phyloP scores from a whole-genome alignment of 2,329 filamentous ascomycete species.

The Cucurbitaria berberidis region DNA sequence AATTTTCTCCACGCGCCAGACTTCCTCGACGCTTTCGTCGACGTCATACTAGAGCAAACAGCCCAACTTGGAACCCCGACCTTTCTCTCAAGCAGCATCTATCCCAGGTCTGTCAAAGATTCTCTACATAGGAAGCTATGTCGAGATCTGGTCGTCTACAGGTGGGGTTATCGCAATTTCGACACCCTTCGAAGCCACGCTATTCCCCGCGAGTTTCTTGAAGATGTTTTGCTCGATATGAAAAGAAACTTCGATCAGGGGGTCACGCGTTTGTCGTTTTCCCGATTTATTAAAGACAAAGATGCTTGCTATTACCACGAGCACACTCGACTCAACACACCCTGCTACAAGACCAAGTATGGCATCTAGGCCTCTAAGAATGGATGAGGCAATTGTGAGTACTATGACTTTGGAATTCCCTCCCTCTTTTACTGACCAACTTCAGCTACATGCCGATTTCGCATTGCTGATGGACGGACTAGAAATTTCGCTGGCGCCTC shows the following conservation, averaged over 20 bases:
- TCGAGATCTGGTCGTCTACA: neutral
- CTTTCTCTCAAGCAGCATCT: neutral
- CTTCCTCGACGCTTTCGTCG: conserved; percentile 4
- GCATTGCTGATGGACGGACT: no score
- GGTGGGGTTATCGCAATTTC: neutral
- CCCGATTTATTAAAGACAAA: neutral
- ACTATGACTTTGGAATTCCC: neutral
- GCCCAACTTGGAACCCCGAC: no score
- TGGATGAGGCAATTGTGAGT: neutral
- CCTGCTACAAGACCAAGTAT: conserved; percentile 3
- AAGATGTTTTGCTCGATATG: neutral
- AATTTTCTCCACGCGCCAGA: neutral
- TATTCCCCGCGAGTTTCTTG: neutral
- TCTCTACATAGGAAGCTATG: neutral
- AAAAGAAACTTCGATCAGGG: neutral
- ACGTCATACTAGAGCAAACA: neutral
- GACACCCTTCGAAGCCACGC: neutral
- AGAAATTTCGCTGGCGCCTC: no score
- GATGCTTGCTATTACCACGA: conserved; percentile 1
- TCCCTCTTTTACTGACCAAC: neutral
- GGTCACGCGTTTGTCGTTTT: neutral
- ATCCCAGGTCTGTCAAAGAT: neutral
- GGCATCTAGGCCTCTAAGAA: conserved; percentile 1
- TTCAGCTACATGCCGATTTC: neutral
- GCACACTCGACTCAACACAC: neutral